Evolutionary conservation across 2,329 filamentous ascomycete species (phyloP).

Genomic region (Cordyceps pruinosa): DNA sequence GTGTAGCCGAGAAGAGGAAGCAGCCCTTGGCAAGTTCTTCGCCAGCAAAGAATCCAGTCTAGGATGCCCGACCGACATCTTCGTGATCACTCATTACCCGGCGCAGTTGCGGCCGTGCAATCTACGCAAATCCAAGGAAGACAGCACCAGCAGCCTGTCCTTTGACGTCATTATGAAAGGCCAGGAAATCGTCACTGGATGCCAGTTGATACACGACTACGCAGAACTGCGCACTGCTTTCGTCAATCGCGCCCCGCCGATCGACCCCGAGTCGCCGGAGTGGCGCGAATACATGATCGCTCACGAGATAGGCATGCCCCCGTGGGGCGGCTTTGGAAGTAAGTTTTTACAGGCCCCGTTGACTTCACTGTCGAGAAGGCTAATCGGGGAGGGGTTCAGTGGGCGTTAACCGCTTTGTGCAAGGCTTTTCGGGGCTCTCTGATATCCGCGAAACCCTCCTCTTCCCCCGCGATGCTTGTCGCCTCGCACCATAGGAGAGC

Average conservation of each 20-base stretch:
- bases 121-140: not conserved
- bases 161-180: not conserved
- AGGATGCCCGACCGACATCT: too few species aligned
- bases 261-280: not conserved
- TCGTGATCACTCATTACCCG: too few species aligned
- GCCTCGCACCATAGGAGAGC: not conserved
- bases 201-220: not conserved
- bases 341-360: not conserved
- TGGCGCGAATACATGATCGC: not conserved
- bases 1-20: too few species aligned
- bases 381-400: not conserved
- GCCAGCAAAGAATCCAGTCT: too few species aligned
- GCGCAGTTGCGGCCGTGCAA: not conserved
- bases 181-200: not conserved
- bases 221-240: not conserved
- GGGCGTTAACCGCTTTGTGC: not conserved
- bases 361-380: not conserved
- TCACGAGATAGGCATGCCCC: constrained; percentile 1
- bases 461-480: not conserved
- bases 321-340: constrained; percentile 1
- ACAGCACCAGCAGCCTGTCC: not conserved
- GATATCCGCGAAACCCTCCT: not conserved
- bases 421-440: not conserved
- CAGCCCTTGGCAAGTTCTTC: too few species aligned
- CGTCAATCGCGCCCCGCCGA: not conserved